A percentile compares a stretch with the other conserved stretches of the same genome.
Conservation (phyloP, 176 grass and related monocot species). For the Alloteropsis semialata region DNA sequence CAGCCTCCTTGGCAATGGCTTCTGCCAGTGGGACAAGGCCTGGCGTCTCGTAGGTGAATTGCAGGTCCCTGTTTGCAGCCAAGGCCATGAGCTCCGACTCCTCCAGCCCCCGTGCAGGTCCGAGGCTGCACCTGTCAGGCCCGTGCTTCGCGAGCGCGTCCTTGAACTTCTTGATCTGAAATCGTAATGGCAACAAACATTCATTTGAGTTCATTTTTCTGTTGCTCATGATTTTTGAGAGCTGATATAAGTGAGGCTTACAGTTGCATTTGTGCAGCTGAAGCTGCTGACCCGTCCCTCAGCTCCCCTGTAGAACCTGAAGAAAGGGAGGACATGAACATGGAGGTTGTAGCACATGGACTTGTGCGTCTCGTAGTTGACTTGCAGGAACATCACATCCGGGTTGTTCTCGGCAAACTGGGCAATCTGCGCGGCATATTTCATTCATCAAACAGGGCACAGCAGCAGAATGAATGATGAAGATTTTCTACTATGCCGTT, state of each 20-base stretch:
- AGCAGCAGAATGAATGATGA: background rate
- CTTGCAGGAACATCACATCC: conserved; percentile 67
- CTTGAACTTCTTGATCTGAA: conserved; percentile 95
- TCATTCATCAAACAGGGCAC: background rate
- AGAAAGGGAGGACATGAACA: conserved; percentile 94
- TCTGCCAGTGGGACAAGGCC: conserved; percentile 14
- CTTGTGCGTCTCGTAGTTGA: conserved; percentile 88
- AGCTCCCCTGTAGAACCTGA: conserved; percentile 85
- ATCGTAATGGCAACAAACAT: background rate
- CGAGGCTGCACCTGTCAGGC: conserved; percentile 72
- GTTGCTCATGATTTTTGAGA: background rate
- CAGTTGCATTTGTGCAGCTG: conserved; percentile 97
- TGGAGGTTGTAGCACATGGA: conserved; percentile 95
- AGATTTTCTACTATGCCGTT: background rate
- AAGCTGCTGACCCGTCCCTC: conserved; percentile 84
- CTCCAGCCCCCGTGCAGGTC: conserved; percentile 67
- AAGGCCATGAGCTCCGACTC: conserved; percentile 76
- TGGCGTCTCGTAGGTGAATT: conserved; percentile 59
- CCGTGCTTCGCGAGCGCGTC: conserved; percentile 83
- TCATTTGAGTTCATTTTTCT: background rate
- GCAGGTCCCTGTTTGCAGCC: conserved; percentile 70
- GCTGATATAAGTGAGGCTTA: conserved; percentile 12
- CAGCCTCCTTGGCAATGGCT: conserved; percentile 29
- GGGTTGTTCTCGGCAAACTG: conserved; percentile 70
- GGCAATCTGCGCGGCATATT: conserved; percentile 52